Evolutionary conservation across 140 eudicot species (phyloP), one percentile per base, ranked within the genome.

Genomic region (Oenanthe javanica): DNA sequence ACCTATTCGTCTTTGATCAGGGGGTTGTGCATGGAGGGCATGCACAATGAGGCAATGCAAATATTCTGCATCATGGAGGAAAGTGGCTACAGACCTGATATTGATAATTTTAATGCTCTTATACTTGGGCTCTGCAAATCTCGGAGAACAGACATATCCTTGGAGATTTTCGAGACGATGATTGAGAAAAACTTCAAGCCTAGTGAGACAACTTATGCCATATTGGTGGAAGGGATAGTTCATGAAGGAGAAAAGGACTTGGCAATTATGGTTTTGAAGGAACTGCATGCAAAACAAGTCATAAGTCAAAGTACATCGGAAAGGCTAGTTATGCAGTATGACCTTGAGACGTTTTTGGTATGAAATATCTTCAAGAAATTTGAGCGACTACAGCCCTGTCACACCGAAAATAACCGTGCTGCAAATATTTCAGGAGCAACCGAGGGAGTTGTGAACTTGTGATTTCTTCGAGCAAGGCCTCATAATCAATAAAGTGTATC

Each of bases 41-140:
- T 89, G 94, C 43, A 87, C 21, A 59, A 79, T 49, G 93, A 83
- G 52, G 97, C 97, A 43, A 78, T 90, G 84, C 89, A 88, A 77
- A 83, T 92, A 21, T 79, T 89, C 47, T 19, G 78, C 57, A 82
- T 87, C 71, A 82, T 95, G 89, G 97, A 92, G 74, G 97, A 91
- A 77, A 86, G 82, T 78, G 93, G 90, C 9, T 75, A 84, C 77
- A 86, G 79, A 81, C 95, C 95, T 54, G 93, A 87, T 66, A 81
- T 85, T 14, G 96, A 89, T 59, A 88, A 90, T 64, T 92, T 74
- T 66, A 88, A 92, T n/a, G 88, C 97, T 4, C 90, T 95, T 45
- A 84, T 95, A 55, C 90, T 89, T 76, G 97, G 97, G 63, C 86
- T 95, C 1, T 89, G 97, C 87, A 92, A 86, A 79, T 88, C 88